A percentile compares a stretch with the other conserved stretches of the same genome.
Conservation (phyloP, 106 monocot species). For the Dioscorea dumetorum region DNA sequence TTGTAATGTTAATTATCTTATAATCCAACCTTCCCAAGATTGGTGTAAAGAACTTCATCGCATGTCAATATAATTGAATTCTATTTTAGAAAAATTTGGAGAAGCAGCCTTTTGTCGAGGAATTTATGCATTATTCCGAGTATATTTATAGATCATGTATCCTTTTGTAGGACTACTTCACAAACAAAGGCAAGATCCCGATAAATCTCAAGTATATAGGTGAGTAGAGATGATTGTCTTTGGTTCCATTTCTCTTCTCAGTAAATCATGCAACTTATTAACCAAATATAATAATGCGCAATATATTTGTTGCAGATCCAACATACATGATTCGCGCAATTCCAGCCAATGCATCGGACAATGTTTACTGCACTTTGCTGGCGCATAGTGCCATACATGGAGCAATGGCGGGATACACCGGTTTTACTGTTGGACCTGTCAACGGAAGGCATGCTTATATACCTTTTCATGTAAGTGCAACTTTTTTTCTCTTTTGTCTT, state of each 20-base stretch:
- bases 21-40: too few relatives aligned
- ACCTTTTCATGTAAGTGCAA: slow-evolving; percentile 69
- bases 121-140: too few relatives aligned
- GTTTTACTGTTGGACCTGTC: slow-evolving; percentile 82
- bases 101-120: too few relatives aligned
- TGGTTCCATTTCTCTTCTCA: too few relatives aligned
- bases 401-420: slow-evolving; percentile 93
- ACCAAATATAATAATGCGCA: too few relatives aligned
- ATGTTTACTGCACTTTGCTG: slow-evolving; percentile 86
- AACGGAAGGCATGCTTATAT: slow-evolving; percentile 94
- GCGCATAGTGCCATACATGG: slow-evolving; percentile 93
- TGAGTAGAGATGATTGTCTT: slow-evolving; percentile 2
- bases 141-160: neutral
- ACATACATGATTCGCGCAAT: slow-evolving; percentile 97
- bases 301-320: slow-evolving; percentile 53
- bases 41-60: too few relatives aligned
- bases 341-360: slow-evolving; percentile 89
- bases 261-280: too few relatives aligned
- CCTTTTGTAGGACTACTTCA: slow-evolving; percentile 56
- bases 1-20: too few relatives aligned
- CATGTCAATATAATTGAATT: too few relatives aligned
- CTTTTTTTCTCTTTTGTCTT: neutral
- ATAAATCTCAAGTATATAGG: slow-evolving; percentile 93
- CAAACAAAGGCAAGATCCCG: slow-evolving; percentile 36
- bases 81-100: too few relatives aligned